Evolutionary conservation across 208 protist genomes (phyloP).

Genomic region (Polymyxa betae): DNA sequence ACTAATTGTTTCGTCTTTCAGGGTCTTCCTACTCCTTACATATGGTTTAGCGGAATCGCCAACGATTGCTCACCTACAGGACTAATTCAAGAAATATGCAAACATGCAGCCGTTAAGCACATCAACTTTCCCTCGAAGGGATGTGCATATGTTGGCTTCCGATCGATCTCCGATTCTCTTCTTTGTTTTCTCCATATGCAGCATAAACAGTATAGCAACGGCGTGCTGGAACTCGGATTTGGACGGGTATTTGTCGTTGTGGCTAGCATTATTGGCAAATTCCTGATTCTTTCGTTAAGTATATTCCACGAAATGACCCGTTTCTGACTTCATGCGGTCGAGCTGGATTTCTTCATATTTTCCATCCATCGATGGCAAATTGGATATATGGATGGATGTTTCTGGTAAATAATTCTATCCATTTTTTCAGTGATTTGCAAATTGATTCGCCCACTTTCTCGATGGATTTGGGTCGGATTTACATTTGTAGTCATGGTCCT

Average conservation of each 20-base stretch:
- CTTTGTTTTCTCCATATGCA: constrained; percentile 20
- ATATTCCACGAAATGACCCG: not conserved
- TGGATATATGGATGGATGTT: constrained; percentile 45
- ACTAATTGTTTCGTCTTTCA: not conserved
- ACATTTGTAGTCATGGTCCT: constrained; percentile 31
- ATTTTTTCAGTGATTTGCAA: not conserved
- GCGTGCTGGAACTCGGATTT: constrained; percentile 19
- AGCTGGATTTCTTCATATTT: constrained; percentile 28
- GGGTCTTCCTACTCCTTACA: constrained; percentile 15
- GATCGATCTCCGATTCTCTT: constrained; percentile 16
- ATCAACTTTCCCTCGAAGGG: not conserved
- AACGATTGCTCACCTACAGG: not conserved
- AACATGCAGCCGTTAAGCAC: constrained; percentile 20
- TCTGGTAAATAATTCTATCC: not conserved
- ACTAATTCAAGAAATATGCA: not conserved
- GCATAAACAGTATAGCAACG: not conserved
- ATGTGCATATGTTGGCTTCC: constrained; percentile 14
- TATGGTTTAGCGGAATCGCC: constrained; percentile 36
- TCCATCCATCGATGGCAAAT: not conserved
- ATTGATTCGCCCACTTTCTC: constrained; percentile 25
- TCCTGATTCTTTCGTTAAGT: not conserved
- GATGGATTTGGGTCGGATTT: not conserved
- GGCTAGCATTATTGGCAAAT: too few relatives aligned
- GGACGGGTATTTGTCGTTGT: not conserved
- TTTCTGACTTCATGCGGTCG: not conserved